These are phyloP conservation scores for Cichorium intybus DNA, from an alignment of 140 eudicot genomes.

Conservation along the genomic window DNA sequence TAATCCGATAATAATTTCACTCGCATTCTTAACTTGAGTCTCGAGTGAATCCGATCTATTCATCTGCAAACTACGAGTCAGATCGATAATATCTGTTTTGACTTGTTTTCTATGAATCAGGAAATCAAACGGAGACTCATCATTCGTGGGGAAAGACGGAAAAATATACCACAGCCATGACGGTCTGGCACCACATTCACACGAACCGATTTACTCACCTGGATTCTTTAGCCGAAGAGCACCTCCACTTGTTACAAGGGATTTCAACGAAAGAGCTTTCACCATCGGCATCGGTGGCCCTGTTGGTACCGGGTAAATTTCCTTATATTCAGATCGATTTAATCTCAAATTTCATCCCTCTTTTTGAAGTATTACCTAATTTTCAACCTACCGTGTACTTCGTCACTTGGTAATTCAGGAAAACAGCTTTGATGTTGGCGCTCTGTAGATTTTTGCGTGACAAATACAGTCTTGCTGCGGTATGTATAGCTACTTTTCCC, in stretches of 20 bases:
- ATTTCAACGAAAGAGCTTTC: constrained; percentile 88
- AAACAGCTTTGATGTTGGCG: constrained; percentile 94
- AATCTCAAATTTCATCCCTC: background rate
- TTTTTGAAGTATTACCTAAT: background rate
- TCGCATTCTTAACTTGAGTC: background rate
- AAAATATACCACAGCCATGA: constrained; percentile 96
- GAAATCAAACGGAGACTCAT: constrained; percentile 32
- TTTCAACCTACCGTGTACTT: too few relatives aligned
- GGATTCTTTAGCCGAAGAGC: constrained; percentile 89
- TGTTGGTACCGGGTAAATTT: constrained; percentile 87
- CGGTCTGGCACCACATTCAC: constrained; percentile 95
- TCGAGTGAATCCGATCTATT: background rate
- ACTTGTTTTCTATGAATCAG: constrained; percentile 18
- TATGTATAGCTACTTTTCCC: constrained; percentile 38
- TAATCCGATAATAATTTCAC: background rate
- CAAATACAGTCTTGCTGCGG: constrained; percentile 97
- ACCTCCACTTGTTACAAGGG: constrained; percentile 60
- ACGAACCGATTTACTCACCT: constrained; percentile 92
- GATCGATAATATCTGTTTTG: background rate
- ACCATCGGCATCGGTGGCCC: constrained; percentile 99
- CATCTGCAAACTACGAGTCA: background rate
- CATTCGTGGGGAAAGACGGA: constrained; percentile 89
- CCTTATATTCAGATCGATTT: background rate
- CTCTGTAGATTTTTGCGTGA: constrained; percentile 76
- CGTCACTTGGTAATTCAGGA: constrained; percentile 44